Conservation (phyloP, 1,139 yeast species). For the Blastobotrys serpentis region DNA sequence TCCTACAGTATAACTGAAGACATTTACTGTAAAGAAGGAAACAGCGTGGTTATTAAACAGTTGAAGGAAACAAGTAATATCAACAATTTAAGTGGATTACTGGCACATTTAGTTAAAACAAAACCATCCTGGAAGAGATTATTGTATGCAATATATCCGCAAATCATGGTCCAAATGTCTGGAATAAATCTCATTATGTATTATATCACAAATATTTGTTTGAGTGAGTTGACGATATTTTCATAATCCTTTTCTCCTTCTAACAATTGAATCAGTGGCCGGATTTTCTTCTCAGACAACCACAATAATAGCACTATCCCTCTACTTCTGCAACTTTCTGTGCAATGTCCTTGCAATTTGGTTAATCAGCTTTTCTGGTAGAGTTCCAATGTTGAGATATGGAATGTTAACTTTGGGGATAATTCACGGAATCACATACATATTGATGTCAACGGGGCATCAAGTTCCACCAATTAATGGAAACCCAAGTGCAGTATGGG, state of each 20-base stretch:
- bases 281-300: conserved; percentile 24
- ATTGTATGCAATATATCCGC: conserved; percentile 53
- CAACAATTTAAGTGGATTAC: conserved; percentile 52
- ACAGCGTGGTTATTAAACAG: conserved; percentile 9
- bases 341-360: conserved; percentile 48
- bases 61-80: conserved; percentile 27
- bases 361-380: conserved; percentile 42
- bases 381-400: conserved; percentile 33
- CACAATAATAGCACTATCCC: conserved; percentile 26
- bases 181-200: conserved; percentile 63
- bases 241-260: too few relatives aligned
- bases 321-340: conserved; percentile 30
- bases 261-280: conserved; percentile 23
- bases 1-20: neutral
- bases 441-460: conserved; percentile 34
- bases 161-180: conserved; percentile 61
- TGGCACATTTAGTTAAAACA: conserved; percentile 19
- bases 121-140: conserved; percentile 15
- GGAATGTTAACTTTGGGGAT: conserved; percentile 41
- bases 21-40: neutral
- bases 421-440: conserved; percentile 43
- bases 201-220: conserved; percentile 24
- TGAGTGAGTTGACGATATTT: too few relatives aligned
- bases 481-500: conserved; percentile 37
- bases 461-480: conserved; percentile 14